Evolutionary conservation across 2,329 filamentous ascomycete genomes (phyloP), one percentile per base, ranked within the genome.

Genomic region (Monilinia laxa): DNA sequence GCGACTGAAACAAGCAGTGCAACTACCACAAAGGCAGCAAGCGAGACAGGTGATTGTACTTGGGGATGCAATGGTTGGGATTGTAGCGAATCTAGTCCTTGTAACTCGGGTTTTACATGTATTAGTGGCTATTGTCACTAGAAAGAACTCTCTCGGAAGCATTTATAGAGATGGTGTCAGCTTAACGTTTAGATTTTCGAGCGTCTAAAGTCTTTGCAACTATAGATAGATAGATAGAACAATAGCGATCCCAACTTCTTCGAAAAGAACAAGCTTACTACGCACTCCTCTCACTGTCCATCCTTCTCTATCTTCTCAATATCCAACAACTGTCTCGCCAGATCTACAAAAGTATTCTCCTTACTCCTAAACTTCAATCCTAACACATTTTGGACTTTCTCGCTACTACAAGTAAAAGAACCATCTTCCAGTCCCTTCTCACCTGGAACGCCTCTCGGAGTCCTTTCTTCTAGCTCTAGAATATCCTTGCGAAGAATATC

Each of bases 401-500:
- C 62, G 58, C 62, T 68, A 52, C 70, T 71, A 49, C 60, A 69
- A n/a, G 51, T 45, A 45, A 68, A 71, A 18, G 67, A 64, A 53
- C 59, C 68, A 7, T 53, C 52, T 38, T 47, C 23, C 18, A 72
- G 35, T 10, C 31, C 40, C 54, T 68, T 67, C 9, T 60, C 68
- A 47, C 69, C 68, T 5, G 73, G 73, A 20, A 81, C 79, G 1
- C 80, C 78, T 1, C 74, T 71, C 23, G 84, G 84, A 66, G 86
- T 73, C 62, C 78, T 72, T 14, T 78, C 79, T 68, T 79, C 79
- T 68, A 84, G 79, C 69, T 85, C 76, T 0, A 83, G 83, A 68
- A 85, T 84, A 66, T 81, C 75, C 68, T 82, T 81, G 65, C 79
- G 78, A 55, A 90, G 80, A 49, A 85, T 78, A 66, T 85, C 80